Evolutionary conservation across 768 basidiomycete species (phyloP), one percentile per base, ranked within the genome.

Genomic region (Tephrocybe rancida): DNA sequence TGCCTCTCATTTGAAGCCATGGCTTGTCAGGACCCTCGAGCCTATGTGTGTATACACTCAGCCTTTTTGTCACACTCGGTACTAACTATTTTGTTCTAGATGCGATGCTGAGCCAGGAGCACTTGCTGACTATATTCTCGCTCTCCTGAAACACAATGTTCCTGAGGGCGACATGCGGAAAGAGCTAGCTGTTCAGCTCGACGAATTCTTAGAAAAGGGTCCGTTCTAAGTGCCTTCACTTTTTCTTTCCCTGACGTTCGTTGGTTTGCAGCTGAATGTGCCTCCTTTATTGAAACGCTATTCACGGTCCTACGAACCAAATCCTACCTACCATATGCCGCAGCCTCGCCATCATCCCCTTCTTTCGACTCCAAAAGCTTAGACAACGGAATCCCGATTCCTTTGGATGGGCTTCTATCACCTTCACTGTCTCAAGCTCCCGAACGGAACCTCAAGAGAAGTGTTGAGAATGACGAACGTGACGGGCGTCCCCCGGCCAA

Each of bases 101-200:
- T 96, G 93, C 70, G 96, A 98, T 68, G 96, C 96, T 37, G 96
- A 98, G 67, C 95, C 96, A 26, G 84, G 86, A 26, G 92, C 94
- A 27, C 85, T 98, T 47, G 88, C 92, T 3, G 94, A 98, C 67
- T 98, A 98, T 68, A 88, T 98, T 61, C 83, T 97, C 44, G 96
- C 96, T 14, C 77, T 98, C 48, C 75, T 98, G 54, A 93, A 94
- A 68, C 92, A 95, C 68, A 92, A 92, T 71, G 88, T 87, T 1
- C 79, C 89, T 3, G 90, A 95, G 66, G 68, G 72, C 21, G 91
- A 95, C 58, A 87, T 98, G 81, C 80, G 89, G 59, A 84, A 84
- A 60, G 90, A 93, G 65, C 74, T 97, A 50, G 67, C 76, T 1
- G 63, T 79, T 0, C 92, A 97, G 66, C 77, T 98, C 49, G 88